Base-by-base conservation (phyloP, 2,329 filamentous ascomycete species). In the Pseudopyricularia cyperi region DNA sequence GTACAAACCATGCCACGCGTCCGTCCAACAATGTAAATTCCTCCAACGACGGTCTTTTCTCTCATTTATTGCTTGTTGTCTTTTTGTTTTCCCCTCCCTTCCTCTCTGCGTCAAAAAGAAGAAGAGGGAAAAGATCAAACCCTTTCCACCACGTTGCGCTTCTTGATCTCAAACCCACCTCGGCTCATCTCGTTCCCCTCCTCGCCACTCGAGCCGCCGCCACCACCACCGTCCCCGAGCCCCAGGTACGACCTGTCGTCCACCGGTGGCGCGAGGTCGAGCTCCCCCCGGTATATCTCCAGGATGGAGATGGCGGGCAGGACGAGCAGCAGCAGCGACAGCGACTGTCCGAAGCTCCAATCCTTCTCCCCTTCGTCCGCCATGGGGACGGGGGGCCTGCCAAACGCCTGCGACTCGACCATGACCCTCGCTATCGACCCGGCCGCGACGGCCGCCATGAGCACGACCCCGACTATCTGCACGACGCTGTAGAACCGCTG, bases 331-430 rank as follows among this genome's bases (percentile, higher is more conserved):
- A 83, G 64, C 57, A 83, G 64, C 1, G 77, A 76, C 28, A 85
- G 65, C 52, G 83, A 63, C 63, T 82, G 79, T 0, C 80, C 81
- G 58, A 83, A 85, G 56, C 73, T 77, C 79, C 79, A 84, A 11
- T 68, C 65, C 54, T 68, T 74, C 65, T 84, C 80, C 22, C 70
- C 73, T 1, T 64, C 53, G 52, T 81, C 80, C 6, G 62, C 61
- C 2, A 84, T 66, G 22, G 61, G 57, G 3, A 82, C 68, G 0
- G 72, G 69, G 0, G 78, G 75, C 2, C 53, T 62, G 1, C 77
- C 76, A 60, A 85, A 83, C 2, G 81, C 82, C 59, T 83, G 78
- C 0, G 76, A 77, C 5, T 80, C 66, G 28, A 79, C 58, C 17
- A 80, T 68, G 2, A 83, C 73, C 17, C 81, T 71, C 6, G 76